phyloP scores from a whole-genome alignment of 495 filamentous ascomycete genomes.

The Daldinia vernicosa region DNA sequence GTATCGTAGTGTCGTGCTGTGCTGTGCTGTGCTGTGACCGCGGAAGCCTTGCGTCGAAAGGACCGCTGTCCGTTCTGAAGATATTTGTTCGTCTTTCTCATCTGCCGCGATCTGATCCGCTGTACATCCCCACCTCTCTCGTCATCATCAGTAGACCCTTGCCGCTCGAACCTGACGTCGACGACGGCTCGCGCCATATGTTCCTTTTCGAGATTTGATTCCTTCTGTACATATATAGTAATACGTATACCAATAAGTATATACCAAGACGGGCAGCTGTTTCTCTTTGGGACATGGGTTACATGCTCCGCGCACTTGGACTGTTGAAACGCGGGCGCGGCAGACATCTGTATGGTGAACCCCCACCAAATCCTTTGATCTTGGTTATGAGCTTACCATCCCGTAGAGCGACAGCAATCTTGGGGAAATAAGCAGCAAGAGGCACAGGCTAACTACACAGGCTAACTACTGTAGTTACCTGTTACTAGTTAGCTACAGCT shows the following conservation, averaged over 20 bases:
- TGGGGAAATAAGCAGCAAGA: conserved; percentile 22
- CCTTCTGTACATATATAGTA: conserved; percentile 10
- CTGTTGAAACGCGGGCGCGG: conserved; percentile 43
- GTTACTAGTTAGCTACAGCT: conserved; percentile 10
- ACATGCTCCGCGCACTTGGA: conserved; percentile 31
- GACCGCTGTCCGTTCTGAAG: conserved; percentile 20
- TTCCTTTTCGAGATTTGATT: conserved; percentile 10
- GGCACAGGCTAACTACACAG: conserved; percentile 25
- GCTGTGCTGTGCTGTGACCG: conserved; percentile 17
- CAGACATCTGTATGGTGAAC: conserved; percentile 31
- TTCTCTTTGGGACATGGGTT: conserved; percentile 39
- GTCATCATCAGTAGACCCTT: conserved; percentile 32
- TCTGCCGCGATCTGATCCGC: conserved; percentile 44
- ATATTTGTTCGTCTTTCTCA: conserved; percentile 20
- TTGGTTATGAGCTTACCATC: conserved; percentile 47
- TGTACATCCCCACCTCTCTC: conserved; percentile 26
- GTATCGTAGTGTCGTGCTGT: neutral
- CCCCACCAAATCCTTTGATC: conserved; percentile 45
- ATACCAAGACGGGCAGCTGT: conserved; percentile 19
- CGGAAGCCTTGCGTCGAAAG: conserved; percentile 29
- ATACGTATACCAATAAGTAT: neutral
- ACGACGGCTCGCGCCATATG: conserved; percentile 18
- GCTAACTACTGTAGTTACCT: too few species aligned
- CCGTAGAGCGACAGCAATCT: conserved; percentile 46
- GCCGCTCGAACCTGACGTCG: conserved; percentile 20